A percentile compares a stretch with the other conserved stretches of the same genome.
Conservation (phyloP, 1,284 basidiomycete species). For the Ceratobasidium sp. region DNA sequence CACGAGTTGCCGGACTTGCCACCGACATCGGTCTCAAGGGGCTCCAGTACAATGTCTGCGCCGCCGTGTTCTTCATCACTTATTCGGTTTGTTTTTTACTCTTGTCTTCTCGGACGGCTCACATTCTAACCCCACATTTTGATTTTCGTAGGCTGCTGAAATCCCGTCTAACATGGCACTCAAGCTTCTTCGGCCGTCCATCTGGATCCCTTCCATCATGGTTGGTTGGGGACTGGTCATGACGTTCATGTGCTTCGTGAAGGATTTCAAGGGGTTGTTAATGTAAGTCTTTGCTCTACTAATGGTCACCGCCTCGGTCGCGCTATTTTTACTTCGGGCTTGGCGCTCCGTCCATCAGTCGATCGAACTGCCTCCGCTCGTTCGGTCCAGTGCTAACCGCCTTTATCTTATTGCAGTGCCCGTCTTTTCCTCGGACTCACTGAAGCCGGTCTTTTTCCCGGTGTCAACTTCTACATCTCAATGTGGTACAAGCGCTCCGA, state of each 20-base stretch:
- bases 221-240: constrained; percentile 60
- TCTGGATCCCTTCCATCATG: constrained; percentile 52
- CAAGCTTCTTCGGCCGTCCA: constrained; percentile 46
- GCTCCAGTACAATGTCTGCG: constrained; percentile 49
- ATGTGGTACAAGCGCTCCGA: constrained; percentile 59
- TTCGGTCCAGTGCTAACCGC: not conserved
- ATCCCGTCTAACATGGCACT: constrained; percentile 48
- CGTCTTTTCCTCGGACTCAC: constrained; percentile 50
- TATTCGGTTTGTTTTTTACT: constrained; percentile 33
- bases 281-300: constrained; percentile 29
- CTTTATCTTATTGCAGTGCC: not conserved
- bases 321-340: constrained; percentile 21
- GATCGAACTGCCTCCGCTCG: not conserved
- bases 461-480: constrained; percentile 60
- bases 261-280: constrained; percentile 57
- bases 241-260: constrained; percentile 60
- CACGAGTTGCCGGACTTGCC: constrained; percentile 48
- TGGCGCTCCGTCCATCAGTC: not conserved
- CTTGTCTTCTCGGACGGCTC: not conserved
- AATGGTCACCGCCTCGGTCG: not conserved
- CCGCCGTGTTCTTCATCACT: constrained; percentile 49
- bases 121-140: constrained; percentile 18
- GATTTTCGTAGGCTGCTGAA: constrained; percentile 41
- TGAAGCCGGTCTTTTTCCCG: constrained; percentile 58
- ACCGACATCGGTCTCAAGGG: constrained; percentile 48